Evolutionary conservation across 768 basidiomycete genomes (phyloP), one percentile per base, ranked within the genome.

Genomic region (Collybia sp.): DNA sequence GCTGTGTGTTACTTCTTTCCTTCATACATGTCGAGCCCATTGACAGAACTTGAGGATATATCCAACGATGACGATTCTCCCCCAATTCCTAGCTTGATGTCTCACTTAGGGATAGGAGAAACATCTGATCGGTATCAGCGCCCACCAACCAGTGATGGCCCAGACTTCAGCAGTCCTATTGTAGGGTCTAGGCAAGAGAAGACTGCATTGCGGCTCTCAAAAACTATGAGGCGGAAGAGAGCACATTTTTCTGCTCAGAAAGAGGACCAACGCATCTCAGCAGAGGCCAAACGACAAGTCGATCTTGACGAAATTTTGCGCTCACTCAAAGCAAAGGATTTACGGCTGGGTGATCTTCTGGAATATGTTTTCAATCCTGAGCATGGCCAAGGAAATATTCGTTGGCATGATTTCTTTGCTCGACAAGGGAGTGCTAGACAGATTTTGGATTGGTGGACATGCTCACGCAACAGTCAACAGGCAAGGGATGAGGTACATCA

Each of bases 391-490:
- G 55, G 61, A 2, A 13, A 36, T 1, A 33, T 45, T 1, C 55
- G 59, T 9, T 65, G 53, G 50, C 19, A 57, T 0, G 51, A 60
- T 3, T 60, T 68, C 36, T 65, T 67, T 32, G 13, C 18, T 5
- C 5, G 40, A 10, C 8, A 11, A 1, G 57, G 52, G 2, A n/a
- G 30, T 15, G 48, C 47, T 0, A 37, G 46, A 1, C 9, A 42
- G 18, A 52, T 68, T 2, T 49, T 70, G 1, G 45, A 63, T 32
- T 54, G 53, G 45, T 68, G 64, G 62, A 46, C 43, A 1, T 25
- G 25, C 25, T 58, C 58, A 0, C 45, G 49, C 4, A 62, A 58
- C 35, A 59, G 51, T 30, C 12, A 40, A 1, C 50, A 44, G 0
- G 60, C 41, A 2, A 42, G 49, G 1, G 15, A 43, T 1, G 43